Base-by-base conservation (phyloP, 1,284 basidiomycete species). In the Ganoderma meredithae region DNA sequence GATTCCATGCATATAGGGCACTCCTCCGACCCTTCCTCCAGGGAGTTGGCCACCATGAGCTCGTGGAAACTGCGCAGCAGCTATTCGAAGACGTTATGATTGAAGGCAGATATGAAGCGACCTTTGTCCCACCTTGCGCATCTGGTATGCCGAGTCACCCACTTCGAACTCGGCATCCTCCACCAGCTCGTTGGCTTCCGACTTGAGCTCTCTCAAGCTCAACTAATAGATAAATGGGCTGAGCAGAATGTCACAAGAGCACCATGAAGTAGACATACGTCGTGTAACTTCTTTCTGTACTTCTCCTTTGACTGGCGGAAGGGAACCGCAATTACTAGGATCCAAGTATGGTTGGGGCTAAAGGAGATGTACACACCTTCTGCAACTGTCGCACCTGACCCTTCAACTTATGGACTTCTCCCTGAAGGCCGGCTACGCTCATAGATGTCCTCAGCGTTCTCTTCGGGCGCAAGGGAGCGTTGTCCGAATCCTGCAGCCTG, bases 1-100 rank as follows among this genome's bases (percentile, higher is more conserved):
- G 66, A 60, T 15, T 84, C 81, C 63, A 80, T 69, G 69, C 86
- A 87, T n/a, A 86, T 75, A 15, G 78, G 71, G 65, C 86, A 86
- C 52, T 81, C 77, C 66, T 87, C 84, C 0, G 27, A 36, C 53
- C 72, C 77, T n/a, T 82, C 82, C 6, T 77, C 82, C 33, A 86
- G 74, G 3, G 83, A 81, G 13, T 78, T 81, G 33, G 79, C 77
- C 9, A 78, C 67, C 74, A 86, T 81, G 64, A 83, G 74, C 56
- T 83, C 81, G 31, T 79, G 76, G 70, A 86, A 82, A 17, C 69
- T 71, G 36, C 82, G 80, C 60, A 88, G 75, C 40, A 86, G 78
- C 86, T 87, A 62, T 6, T 22, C 56, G 58, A 64, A 27, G 36
- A 47, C 60, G 31, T 69, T 53, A 56, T 63, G n/a, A 41, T 43